A percentile compares a stretch with the other conserved stretches of the same genome.
phyloP scores from a whole-genome alignment of 345 rosid genomes.

The Populus deltoides region DNA sequence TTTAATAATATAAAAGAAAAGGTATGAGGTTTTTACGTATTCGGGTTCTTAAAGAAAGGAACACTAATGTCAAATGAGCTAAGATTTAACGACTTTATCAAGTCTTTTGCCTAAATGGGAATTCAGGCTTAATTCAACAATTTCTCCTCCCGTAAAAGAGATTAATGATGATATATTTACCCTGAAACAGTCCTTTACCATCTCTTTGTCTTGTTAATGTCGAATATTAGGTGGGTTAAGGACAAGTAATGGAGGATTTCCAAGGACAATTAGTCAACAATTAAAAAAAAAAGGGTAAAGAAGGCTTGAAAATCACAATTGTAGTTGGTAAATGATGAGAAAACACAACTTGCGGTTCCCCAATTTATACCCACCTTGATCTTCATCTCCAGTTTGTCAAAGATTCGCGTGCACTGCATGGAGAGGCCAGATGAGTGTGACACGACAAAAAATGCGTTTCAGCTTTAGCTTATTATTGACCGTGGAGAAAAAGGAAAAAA shows the following conservation, averaged over 20 bases:
- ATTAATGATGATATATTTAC: neutral
- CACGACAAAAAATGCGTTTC: conserved; percentile 30
- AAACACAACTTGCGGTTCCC: conserved; percentile 16
- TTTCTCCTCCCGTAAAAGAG: neutral
- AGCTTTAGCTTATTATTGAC: conserved; percentile 26
- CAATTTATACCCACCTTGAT: conserved; percentile 8
- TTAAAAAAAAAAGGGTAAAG: neutral
- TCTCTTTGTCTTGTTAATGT: neutral
- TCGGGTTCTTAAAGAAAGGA: no score
- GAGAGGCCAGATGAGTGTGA: conserved; percentile 37
- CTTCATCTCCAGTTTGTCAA: conserved; percentile 19
- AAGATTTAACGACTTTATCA: no score
- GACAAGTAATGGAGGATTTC: neutral
- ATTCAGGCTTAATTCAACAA: neutral
- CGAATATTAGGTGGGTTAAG: conserved; percentile 3
- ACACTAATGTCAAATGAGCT: no score
- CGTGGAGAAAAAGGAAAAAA: neutral
- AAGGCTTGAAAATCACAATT: conserved; percentile 24
- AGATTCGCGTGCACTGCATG: conserved; percentile 58
- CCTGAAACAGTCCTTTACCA: conserved; percentile 2
- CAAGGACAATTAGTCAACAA: conserved; percentile 28
- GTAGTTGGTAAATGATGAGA: conserved; percentile 38
- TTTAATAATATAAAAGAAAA: no score
- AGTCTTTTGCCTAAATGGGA: no score
- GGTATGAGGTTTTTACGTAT: no score